Evolutionary conservation across 768 basidiomycete genomes (phyloP).

Genomic region (Calocybe gangraenosa): DNA sequence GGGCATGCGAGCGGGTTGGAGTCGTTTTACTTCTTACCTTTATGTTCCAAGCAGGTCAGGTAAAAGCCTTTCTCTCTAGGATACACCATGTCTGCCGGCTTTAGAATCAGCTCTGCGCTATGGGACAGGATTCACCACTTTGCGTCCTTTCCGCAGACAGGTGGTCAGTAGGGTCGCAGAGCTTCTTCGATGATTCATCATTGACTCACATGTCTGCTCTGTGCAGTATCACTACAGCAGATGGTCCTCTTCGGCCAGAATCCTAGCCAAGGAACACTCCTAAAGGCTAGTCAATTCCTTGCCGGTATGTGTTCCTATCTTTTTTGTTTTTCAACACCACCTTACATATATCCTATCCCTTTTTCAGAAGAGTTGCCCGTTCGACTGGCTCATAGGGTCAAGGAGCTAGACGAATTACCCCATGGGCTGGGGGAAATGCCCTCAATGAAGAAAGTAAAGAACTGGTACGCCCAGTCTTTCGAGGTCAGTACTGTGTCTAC

Average conservation of each 20-base stretch:
- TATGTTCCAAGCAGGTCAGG: no score
- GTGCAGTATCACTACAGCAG: conserved; percentile 86
- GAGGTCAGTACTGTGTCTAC: conserved; percentile 56
- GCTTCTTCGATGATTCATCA: conserved; percentile 2
- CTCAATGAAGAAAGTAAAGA: conserved; percentile 89
- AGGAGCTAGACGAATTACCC: conserved; percentile 92
- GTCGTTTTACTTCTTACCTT: no score
- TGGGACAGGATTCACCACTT: conserved; percentile 86
- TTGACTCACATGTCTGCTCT: background rate
- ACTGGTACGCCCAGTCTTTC: conserved; percentile 99
- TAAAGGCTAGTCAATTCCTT: conserved; percentile 90
- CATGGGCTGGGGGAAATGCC: conserved; percentile 90
- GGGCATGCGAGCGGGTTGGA: no score
- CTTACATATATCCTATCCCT: background rate
- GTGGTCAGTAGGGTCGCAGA: conserved; percentile 37
- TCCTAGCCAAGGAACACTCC: conserved; percentile 87
- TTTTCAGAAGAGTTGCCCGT: conserved; percentile 85
- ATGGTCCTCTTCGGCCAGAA: conserved; percentile 98
- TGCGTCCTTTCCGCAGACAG: conserved; percentile 81
- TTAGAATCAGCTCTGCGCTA: conserved; percentile 60
- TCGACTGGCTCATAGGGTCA: conserved; percentile 91
- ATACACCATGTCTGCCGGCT: conserved; percentile 47
- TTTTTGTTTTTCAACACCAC: background rate
- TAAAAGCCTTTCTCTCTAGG: conserved; percentile 15
- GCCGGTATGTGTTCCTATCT: conserved; percentile 41